Evolutionary conservation across 2,329 filamentous ascomycete genomes (phyloP), one percentile per base, ranked within the genome.

Genomic region (Microcyclospora tardicrescens): DNA sequence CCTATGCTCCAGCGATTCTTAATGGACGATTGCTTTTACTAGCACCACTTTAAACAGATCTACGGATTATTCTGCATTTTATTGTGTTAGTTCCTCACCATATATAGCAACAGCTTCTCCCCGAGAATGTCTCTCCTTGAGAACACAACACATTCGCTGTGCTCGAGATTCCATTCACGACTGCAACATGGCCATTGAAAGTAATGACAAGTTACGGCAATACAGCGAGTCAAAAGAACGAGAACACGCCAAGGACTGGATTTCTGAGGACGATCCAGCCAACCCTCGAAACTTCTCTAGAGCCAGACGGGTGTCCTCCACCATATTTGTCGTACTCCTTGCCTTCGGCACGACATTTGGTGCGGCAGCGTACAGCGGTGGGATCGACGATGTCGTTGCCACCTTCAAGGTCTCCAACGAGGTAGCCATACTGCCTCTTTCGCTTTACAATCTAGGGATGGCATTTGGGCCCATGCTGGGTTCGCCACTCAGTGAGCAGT

Each of bases 391-490:
- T 14, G 53, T 57, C 28, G 42, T 36, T 15, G 31, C 34, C n/a
- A 41, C 47, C 6, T 55, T 56, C 42, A 15, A 44, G 14, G 49
- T 54, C 8, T 52, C 52, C 1, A 45, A 50, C 14, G 51, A 56
- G 28, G 43, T 57, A 6, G 54, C 59, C 8, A 52, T 61, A n/a
- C 43, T 62, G 14, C 53, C 54, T 6, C 43, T 61, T 9, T 56
- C 60, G 1, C 39, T 62, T 2, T 63, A 59, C 44, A 60, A 55
- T 33, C 43, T 60, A 5, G 61, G 61, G 2, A 47, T 63, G 38
- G 60, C 54, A 10, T 53, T 57, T 19, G 61, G 60, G 10, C 60
- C 61, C 16, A 36, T 61, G 1, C 47, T 62, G 10, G 54, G 53
- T 8, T 52, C 58, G 11, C 61, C 60, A 2, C 34, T 63, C 27